These are phyloP conservation scores for Tuber indicum DNA, from an alignment of 495 filamentous ascomycete species.

Conservation along the genomic window DNA sequence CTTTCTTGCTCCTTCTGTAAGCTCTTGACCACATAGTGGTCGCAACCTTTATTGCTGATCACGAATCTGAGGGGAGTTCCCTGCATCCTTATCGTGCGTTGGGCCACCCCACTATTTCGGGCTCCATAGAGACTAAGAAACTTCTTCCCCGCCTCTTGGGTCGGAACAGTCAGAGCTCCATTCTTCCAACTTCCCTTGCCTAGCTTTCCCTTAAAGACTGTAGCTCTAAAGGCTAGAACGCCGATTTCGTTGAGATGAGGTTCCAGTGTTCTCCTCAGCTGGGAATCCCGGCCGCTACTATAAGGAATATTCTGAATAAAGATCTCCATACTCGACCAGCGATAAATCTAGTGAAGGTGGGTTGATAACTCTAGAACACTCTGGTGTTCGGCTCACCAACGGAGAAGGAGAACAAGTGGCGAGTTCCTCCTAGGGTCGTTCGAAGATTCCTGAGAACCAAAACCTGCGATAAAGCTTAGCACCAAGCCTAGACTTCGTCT, in stretches of 20 bases:
- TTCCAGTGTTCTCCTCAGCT: conserved; percentile 42
- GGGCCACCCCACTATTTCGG: neutral
- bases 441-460: neutral
- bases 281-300: conserved; percentile 37
- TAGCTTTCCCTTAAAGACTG: conserved; percentile 37
- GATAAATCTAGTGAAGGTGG: neutral
- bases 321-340: conserved; percentile 43
- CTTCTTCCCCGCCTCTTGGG: conserved; percentile 38
- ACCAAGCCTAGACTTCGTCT: neutral
- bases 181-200: conserved; percentile 8
- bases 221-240: conserved; percentile 43
- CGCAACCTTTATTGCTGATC: conserved; percentile 7
- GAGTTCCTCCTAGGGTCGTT: neutral
- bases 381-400: neutral
- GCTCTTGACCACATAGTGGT: conserved; percentile 22
- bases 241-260: conserved; percentile 41
- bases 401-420: neutral
- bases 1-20: conserved; percentile 19
- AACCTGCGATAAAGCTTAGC: neutral
- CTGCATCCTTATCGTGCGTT: conserved; percentile 8
- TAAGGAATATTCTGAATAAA: conserved; percentile 46
- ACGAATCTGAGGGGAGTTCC: conserved; percentile 11
- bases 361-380: neutral
- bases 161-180: conserved; percentile 45
- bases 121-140: conserved; percentile 42